Base-by-base conservation (phyloP, 208 protist genomes). In the Trypanosoma cruzi region DNA sequence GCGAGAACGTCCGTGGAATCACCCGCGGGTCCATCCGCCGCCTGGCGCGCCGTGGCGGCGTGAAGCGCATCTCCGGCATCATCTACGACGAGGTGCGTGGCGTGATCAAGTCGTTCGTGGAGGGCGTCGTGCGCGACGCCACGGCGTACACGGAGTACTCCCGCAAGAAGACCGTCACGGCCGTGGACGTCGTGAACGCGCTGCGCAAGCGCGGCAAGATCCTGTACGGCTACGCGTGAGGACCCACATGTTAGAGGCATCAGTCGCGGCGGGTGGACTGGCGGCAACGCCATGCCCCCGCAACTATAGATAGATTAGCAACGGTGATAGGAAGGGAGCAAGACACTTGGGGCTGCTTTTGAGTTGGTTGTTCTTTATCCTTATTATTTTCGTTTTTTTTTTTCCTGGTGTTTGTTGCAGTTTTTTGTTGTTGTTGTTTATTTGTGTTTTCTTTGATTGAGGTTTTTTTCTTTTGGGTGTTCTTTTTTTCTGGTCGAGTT, bases 11-110 rank as follows among this genome's bases (percentile, higher is more conserved):
- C 57, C 81, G 77, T 67, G 88, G 86, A 77, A 92, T 94, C 77
- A 94, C 86, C 34, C 86, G 85, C 63, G 89, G 87, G 66, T 88
- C 89, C 49, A 94, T 97, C 66, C 85, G 90, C 80, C 86, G 94
- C 80, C 79, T 97, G 52, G 94, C 94, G 55, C 86, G 94, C 79
- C 82, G 94, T 79, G 94, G 94, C 70, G 94, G 94, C 75, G 90
- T 97, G 71, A 96, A 96, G 79, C 87, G 94, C 75, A 97, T 97
- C 81, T 85, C 77, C 28, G 46, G 53, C 37, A 64, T 67, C 56
- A 71, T 77, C 64, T 77, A 77, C 71, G 71, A 77, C 64, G 71
- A 73, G 71, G 71, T 77, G n/a, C 49, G 64, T 29, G 89, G 46
- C 77, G 73, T 71, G 58, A 80, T 97, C 49, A 96, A 94, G 73